Evolutionary conservation across 495 filamentous ascomycete genomes (phyloP).

Genomic region (Tuber melanosporum): DNA sequence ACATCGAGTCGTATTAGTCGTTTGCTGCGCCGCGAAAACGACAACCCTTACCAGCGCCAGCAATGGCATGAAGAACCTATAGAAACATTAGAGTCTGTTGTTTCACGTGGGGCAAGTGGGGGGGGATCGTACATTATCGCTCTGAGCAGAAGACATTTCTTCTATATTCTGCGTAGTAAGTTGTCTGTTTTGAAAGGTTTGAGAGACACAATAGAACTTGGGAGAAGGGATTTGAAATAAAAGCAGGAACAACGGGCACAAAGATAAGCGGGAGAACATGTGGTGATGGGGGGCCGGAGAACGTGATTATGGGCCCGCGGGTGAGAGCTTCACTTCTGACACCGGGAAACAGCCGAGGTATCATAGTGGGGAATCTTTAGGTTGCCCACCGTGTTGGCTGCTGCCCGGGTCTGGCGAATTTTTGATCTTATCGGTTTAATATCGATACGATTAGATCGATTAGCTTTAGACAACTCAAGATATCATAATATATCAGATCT

Average conservation of each 20-base stretch:
- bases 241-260: neutral
- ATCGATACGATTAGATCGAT: neutral
- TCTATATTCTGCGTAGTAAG: neutral
- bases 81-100: constrained; percentile 10
- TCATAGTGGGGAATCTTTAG: neutral
- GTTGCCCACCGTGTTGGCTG: neutral
- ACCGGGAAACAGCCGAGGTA: constrained; percentile 3
- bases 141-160: constrained; percentile 28
- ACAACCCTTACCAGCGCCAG: constrained; percentile 32
- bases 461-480: too few species aligned
- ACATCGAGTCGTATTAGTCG: constrained; percentile 89
- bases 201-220: neutral
- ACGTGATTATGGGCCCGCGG: neutral
- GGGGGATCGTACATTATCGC: constrained; percentile 27
- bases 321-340: neutral
- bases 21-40: constrained; percentile 50
- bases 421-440: neutral
- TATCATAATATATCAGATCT: neutral
- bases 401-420: neutral
- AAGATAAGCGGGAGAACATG: constrained; percentile 2
- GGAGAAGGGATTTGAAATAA: neutral
- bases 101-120: neutral
- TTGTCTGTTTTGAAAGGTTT: neutral
- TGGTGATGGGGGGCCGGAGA: neutral
- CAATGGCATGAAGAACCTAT: constrained; percentile 40